Evolutionary conservation across 352 stramenopile species (phyloP).

Genomic region (Phytophthora megakarya): DNA sequence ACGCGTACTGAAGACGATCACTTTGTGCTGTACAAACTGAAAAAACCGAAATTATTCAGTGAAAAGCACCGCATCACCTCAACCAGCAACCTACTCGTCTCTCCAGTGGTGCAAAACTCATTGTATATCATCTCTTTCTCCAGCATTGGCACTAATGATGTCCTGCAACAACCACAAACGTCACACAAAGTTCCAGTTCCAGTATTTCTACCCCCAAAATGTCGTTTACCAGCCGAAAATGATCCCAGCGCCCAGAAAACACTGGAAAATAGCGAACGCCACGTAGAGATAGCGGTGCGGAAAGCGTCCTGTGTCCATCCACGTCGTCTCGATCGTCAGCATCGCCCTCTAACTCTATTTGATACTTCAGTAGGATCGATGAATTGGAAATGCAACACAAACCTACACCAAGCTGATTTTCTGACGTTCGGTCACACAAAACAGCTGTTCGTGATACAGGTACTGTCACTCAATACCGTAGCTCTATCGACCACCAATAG

Average conservation of each 20-base stretch:
- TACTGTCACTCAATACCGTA: background rate
- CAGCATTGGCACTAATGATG: constrained; percentile 60
- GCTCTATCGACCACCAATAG: constrained; percentile 10
- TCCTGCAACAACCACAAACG: constrained; percentile 38
- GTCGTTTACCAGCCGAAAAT: constrained; percentile 62
- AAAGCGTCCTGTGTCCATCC: constrained; percentile 35
- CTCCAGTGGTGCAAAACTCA: constrained; percentile 46
- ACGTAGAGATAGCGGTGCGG: constrained; percentile 51
- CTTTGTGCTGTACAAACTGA: constrained; percentile 60
- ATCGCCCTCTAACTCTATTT: constrained; percentile 14
- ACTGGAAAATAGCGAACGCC: constrained; percentile 64
- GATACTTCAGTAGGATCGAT: background rate
- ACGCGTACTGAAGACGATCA: constrained; percentile 61
- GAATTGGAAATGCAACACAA: constrained; percentile 21
- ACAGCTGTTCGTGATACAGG: constrained; percentile 1
- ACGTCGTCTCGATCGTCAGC: constrained; percentile 32
- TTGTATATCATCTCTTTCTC: constrained; percentile 64
- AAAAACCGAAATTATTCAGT: constrained; percentile 5
- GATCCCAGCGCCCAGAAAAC: constrained; percentile 60
- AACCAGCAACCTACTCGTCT: constrained; percentile 39
- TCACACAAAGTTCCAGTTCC: constrained; percentile 7
- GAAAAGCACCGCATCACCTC: background rate
- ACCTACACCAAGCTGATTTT: constrained; percentile 20
- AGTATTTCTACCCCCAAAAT: background rate
- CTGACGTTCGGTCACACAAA: constrained; percentile 9